Evolutionary conservation across 202 grass and related monocot genomes (phyloP).

Genomic region (Carex arenaria): DNA sequence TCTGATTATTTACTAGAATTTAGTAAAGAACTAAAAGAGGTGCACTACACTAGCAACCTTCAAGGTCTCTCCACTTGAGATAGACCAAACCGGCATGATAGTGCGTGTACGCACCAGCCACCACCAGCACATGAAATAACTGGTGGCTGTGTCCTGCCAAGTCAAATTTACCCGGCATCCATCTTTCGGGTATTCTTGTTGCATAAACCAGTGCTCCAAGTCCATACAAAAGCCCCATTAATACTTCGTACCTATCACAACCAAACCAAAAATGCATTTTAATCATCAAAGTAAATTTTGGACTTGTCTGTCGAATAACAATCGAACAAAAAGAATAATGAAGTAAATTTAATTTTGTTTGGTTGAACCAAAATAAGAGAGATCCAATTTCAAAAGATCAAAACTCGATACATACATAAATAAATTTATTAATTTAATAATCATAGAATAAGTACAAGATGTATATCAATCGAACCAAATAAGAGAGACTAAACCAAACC

Average conservation of each 20-base stretch:
- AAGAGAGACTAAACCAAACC: too few species aligned
- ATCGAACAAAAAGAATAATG: too few species aligned
- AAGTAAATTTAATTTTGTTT: too few species aligned
- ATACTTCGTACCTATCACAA: slow-evolving; percentile 47
- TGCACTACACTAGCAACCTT: slow-evolving; percentile 56
- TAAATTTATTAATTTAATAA: too few species aligned
- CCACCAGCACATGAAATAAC: slow-evolving; percentile 87
- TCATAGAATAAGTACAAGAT: too few species aligned
- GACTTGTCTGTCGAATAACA: too few species aligned
- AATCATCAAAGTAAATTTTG: too few species aligned
- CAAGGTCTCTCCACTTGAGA: slow-evolving; percentile 80
- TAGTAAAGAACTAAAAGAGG: not conserved
- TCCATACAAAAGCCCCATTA: slow-evolving; percentile 90
- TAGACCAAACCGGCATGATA: slow-evolving; percentile 84
- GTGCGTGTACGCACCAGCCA: slow-evolving; percentile 87
- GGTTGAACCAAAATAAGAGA: too few species aligned
- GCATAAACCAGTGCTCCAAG: slow-evolving; percentile 89
- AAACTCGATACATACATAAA: too few species aligned
- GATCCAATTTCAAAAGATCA: too few species aligned
- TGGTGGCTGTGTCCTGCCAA: slow-evolving; percentile 96
- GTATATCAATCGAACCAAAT: too few species aligned
- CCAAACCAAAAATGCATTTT: too few species aligned
- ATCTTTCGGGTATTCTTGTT: slow-evolving; percentile 82
- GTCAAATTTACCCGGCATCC: slow-evolving; percentile 99
- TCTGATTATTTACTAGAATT: slow-evolving; percentile 1